phyloP scores from a whole-genome alignment of 441 rosid species.

The Hura crepitans region DNA sequence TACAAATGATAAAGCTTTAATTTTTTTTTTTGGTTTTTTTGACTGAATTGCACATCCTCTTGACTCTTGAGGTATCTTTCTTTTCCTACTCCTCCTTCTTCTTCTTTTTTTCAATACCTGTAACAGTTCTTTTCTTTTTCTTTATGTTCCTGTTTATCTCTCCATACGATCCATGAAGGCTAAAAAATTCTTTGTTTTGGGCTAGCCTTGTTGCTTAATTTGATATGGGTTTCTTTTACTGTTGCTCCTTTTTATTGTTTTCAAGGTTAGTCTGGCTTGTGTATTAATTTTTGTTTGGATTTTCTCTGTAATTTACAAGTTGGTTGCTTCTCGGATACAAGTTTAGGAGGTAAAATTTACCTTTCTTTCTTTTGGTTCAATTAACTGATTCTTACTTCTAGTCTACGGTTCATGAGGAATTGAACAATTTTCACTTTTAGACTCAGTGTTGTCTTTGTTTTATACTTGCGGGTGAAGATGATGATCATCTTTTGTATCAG shows the following conservation, averaged over 20 bases:
- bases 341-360: neutral
- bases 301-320: slow-evolving; percentile 18
- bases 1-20: slow-evolving; percentile 11
- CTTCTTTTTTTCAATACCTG: slow-evolving; percentile 23
- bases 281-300: slow-evolving; percentile 5
- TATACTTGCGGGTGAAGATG: slow-evolving; percentile 14
- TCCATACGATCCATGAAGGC: slow-evolving; percentile 15
- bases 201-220: slow-evolving; percentile 21
- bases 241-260: slow-evolving; percentile 9
- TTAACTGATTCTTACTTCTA: slow-evolving; percentile 16
- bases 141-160: neutral
- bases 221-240: slow-evolving; percentile 23
- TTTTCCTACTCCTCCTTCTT: too few species aligned
- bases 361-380: neutral
- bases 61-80: slow-evolving; percentile 27
- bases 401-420: slow-evolving; percentile 2
- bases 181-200: slow-evolving; percentile 1
- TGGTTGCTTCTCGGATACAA: slow-evolving; percentile 13
- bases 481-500: slow-evolving; percentile 22
- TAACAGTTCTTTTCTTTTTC: slow-evolving; percentile 5
- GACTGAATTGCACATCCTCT: slow-evolving; percentile 11
- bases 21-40: slow-evolving; percentile 1
- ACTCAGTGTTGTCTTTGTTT: neutral
- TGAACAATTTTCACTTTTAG: neutral
- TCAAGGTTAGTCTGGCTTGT: slow-evolving; percentile 2